Evolutionary conservation across 164 flowering plant genomes (phyloP).

Genomic region (Sedum album): DNA sequence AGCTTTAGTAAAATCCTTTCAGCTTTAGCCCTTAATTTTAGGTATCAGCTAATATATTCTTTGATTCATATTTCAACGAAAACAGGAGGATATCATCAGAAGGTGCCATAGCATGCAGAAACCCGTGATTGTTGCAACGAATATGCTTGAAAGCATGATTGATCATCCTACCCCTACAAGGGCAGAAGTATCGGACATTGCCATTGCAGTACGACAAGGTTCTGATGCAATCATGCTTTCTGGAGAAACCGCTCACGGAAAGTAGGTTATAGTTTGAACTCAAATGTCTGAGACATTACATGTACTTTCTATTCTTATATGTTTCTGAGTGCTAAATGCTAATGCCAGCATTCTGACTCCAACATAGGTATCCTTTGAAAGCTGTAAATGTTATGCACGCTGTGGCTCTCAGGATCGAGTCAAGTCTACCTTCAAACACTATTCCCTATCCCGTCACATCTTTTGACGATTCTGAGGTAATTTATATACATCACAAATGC

Average conservation of each 20-base stretch:
- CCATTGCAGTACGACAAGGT: constrained; percentile 96
- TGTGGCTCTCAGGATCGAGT: neutral
- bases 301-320: neutral
- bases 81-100: neutral
- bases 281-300: neutral
- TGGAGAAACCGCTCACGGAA: constrained; percentile 99
- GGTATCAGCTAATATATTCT: too few relatives aligned
- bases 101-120: neutral
- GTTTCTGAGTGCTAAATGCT: neutral
- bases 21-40: too few relatives aligned
- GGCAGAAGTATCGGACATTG: constrained; percentile 98
- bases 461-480: too few relatives aligned
- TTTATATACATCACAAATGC: too few relatives aligned
- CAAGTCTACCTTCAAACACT: neutral
- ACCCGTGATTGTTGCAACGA: constrained; percentile 67
- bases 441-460: neutral
- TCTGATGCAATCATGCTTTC: constrained; percentile 98
- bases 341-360: neutral
- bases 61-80: too few relatives aligned
- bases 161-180: constrained; percentile 96
- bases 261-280: constrained; percentile 37
- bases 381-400: neutral
- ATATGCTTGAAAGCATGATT: constrained; percentile 99
- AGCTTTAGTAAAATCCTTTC: too few relatives aligned
- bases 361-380: neutral